phyloP scores from a whole-genome alignment of 345 rosid species.

The Rhodomyrtus tomentosa region DNA sequence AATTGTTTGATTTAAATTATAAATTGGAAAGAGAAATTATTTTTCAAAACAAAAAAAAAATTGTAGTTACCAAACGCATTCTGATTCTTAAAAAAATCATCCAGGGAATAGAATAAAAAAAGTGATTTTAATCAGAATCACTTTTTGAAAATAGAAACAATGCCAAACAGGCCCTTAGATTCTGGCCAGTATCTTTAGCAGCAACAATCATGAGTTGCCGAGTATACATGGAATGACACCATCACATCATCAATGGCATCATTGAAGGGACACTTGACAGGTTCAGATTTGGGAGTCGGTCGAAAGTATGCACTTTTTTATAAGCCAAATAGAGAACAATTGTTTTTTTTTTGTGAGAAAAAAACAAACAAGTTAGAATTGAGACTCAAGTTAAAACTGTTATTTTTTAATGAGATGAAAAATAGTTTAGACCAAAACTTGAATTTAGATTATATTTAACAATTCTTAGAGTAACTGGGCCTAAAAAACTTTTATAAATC shows the following conservation, averaged over 20 bases:
- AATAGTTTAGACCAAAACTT: background rate
- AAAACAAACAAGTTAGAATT: background rate
- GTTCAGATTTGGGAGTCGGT: accelerated
- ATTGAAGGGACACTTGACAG: background rate
- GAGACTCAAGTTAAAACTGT: background rate
- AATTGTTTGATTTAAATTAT: too few relatives aligned
- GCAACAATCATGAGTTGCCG: accelerated
- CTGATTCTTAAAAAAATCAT: too few relatives aligned
- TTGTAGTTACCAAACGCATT: too few relatives aligned
- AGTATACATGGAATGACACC: background rate
- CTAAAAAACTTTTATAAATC: background rate
- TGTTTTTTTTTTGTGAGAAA: background rate
- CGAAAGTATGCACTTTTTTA: background rate
- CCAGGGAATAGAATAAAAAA: too few relatives aligned
- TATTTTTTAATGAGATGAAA: background rate
- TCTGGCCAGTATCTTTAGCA: accelerated
- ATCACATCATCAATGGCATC: background rate
- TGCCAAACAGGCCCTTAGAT: too few relatives aligned
- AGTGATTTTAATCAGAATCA: too few relatives aligned
- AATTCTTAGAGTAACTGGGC: background rate
- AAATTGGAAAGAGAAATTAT: too few relatives aligned
- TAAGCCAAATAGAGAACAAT: background rate
- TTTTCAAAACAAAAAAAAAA: too few relatives aligned
- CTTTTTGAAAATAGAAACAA: too few relatives aligned
- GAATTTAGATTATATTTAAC: background rate